phyloP scores from a whole-genome alignment of 1,139 yeast genomes.

The Yamadazyma friedrichii region DNA sequence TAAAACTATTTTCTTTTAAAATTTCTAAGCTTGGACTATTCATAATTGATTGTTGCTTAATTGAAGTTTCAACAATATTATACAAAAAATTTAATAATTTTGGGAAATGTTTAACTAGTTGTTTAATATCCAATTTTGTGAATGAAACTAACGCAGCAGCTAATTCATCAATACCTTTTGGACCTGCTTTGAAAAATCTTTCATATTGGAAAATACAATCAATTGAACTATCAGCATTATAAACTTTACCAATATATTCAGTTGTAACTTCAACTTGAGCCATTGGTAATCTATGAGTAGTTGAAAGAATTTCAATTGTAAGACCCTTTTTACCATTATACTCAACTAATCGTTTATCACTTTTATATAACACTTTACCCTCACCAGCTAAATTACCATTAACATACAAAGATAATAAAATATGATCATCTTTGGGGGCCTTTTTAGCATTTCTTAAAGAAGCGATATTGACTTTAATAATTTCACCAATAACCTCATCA shows the following conservation, averaged over 20 bases:
- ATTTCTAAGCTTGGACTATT: constrained; percentile 29
- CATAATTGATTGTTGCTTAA: constrained; percentile 17
- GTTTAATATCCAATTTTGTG: constrained; percentile 44
- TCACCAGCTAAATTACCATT: constrained; percentile 66
- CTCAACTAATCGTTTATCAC: constrained; percentile 42
- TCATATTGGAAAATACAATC: constrained; percentile 60
- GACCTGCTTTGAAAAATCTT: constrained; percentile 40
- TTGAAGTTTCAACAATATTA: constrained; percentile 35
- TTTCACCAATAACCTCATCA: constrained; percentile 73
- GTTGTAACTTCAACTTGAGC: constrained; percentile 59
- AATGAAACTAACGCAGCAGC: constrained; percentile 39
- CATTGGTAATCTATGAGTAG: constrained; percentile 34
- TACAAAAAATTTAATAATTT: constrained; percentile 47
- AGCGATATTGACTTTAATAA: constrained; percentile 61
- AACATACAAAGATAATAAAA: constrained; percentile 58
- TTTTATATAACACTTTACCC: constrained; percentile 43
- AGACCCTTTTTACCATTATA: constrained; percentile 38
- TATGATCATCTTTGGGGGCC: constrained; percentile 48
- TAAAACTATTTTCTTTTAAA: constrained; percentile 43
- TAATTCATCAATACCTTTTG: constrained; percentile 46
- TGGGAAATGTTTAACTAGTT: constrained; percentile 54
- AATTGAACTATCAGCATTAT: constrained; percentile 59
- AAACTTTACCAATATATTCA: constrained; percentile 69
- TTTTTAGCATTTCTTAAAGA: constrained; percentile 35
- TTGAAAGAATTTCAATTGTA: constrained; percentile 35